Evolutionary conservation across 768 basidiomycete species (phyloP).

Genomic region (Agrocybe pediades): DNA sequence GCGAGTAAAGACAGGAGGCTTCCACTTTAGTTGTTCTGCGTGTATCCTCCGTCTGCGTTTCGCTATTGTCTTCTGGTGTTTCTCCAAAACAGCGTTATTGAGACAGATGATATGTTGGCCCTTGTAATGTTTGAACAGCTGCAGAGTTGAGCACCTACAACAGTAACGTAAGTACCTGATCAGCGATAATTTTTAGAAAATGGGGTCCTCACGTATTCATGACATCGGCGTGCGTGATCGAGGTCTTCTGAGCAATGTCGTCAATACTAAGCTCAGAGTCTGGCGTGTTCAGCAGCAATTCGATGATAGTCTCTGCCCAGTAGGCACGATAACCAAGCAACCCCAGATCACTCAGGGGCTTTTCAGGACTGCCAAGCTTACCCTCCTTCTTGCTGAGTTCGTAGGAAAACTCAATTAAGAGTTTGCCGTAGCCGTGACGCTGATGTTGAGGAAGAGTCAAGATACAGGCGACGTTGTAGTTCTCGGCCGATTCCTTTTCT

Average conservation of each 20-base stretch:
- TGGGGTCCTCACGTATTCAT: slow-evolving; percentile 89
- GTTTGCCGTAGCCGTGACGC: slow-evolving; percentile 91
- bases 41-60: slow-evolving; percentile 83
- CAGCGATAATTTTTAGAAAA: slow-evolving; percentile 7
- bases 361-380: slow-evolving; percentile 96
- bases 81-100: slow-evolving; percentile 87
- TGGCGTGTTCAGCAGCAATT: slow-evolving; percentile 73
- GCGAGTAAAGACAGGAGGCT: slow-evolving; percentile 90
- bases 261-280: slow-evolving; percentile 89
- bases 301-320: slow-evolving; percentile 97
- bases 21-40: slow-evolving; percentile 85
- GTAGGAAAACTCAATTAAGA: slow-evolving; percentile 98
- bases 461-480: slow-evolving; percentile 99
- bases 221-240: slow-evolving; percentile 93
- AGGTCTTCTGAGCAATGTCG: slow-evolving; percentile 94
- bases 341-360: slow-evolving; percentile 94
- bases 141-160: slow-evolving; percentile 87
- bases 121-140: slow-evolving; percentile 95
- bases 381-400: slow-evolving; percentile 96
- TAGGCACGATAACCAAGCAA: slow-evolving; percentile 92
- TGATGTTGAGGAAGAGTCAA: slow-evolving; percentile 98
- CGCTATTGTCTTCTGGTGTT: slow-evolving; percentile 79
- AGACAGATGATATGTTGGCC: slow-evolving; percentile 93
- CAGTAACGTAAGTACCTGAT: slow-evolving; percentile 1
- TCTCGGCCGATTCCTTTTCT: slow-evolving; percentile 97